phyloP scores from a whole-genome alignment of 768 basidiomycete genomes.

The Daedaleopsis sinensis region DNA sequence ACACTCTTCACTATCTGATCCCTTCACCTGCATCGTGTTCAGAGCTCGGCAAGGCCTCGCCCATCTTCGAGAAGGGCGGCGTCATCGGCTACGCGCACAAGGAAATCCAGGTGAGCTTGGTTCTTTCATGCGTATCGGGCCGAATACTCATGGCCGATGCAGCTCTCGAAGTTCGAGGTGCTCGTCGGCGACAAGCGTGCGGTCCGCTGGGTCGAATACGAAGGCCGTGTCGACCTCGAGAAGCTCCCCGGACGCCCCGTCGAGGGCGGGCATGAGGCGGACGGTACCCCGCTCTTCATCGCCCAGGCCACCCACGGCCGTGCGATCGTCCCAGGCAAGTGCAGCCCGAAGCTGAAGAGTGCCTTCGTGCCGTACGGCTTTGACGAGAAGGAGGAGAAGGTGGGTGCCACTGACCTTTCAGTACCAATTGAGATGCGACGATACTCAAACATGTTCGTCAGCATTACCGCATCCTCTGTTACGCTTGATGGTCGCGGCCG shows the following conservation, averaged over 20 bases:
- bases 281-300: slow-evolving; percentile 63
- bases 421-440: not conserved
- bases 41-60: slow-evolving; percentile 73
- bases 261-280: slow-evolving; percentile 67
- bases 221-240: slow-evolving; percentile 48
- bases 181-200: slow-evolving; percentile 64
- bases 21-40: slow-evolving; percentile 2
- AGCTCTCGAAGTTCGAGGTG: slow-evolving; percentile 68
- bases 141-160: not conserved
- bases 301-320: slow-evolving; percentile 57
- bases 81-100: slow-evolving; percentile 63
- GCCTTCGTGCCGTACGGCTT: slow-evolving; percentile 55
- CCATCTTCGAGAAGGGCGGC: slow-evolving; percentile 59
- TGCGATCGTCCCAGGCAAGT: slow-evolving; percentile 67
- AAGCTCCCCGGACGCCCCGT: slow-evolving; percentile 55
- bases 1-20: slow-evolving; percentile 19
- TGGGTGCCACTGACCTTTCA: slow-evolving; percentile 26
- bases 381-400: slow-evolving; percentile 55
- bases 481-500: slow-evolving; percentile 20
- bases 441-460: slow-evolving; percentile 14
- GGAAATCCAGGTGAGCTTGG: slow-evolving; percentile 54
- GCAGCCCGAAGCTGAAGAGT: slow-evolving; percentile 55
- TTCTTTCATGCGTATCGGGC: not conserved
- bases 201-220: slow-evolving; percentile 58
- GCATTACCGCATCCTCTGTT: slow-evolving; percentile 49